These are phyloP conservation scores for Paramecium pentaurelia DNA, from an alignment of 73 alveolate genomes.

Conservation along the genomic window DNA sequence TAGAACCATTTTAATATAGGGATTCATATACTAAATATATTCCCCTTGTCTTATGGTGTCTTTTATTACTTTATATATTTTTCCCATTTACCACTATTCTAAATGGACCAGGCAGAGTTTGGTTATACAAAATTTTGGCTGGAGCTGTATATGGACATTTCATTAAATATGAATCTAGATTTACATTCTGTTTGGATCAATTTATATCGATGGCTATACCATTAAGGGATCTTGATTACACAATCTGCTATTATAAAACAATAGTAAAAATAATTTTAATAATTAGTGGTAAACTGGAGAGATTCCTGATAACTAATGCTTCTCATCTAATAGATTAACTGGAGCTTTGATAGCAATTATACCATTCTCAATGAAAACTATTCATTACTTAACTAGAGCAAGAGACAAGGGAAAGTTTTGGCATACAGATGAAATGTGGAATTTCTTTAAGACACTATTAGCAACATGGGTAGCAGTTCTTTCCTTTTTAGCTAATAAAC, in stretches of 20 bases:
- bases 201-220: slow-evolving; percentile 21
- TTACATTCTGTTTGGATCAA: slow-evolving; percentile 4
- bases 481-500: neutral
- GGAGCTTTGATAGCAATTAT: slow-evolving; percentile 18
- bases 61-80: neutral
- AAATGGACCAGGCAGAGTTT: slow-evolving; percentile 17
- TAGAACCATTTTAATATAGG: neutral
- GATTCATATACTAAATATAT: neutral
- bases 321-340: neutral
- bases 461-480: neutral
- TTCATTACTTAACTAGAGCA: neutral
- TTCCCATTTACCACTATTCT: neutral
- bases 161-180: slow-evolving; percentile 23
- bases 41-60: neutral
- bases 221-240: slow-evolving; percentile 23
- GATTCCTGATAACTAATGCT: neutral
- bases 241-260: neutral
- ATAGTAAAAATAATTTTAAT: neutral
- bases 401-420: slow-evolving; percentile 17
- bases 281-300: slow-evolving; percentile 3
- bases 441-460: slow-evolving; percentile 12
- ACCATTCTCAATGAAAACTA: neutral
- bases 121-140: neutral
- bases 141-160: slow-evolving; percentile 26
- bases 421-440: slow-evolving; percentile 47